Conservation (phyloP, 805 yeast species). For the Wickerhamomyces canadensis region DNA sequence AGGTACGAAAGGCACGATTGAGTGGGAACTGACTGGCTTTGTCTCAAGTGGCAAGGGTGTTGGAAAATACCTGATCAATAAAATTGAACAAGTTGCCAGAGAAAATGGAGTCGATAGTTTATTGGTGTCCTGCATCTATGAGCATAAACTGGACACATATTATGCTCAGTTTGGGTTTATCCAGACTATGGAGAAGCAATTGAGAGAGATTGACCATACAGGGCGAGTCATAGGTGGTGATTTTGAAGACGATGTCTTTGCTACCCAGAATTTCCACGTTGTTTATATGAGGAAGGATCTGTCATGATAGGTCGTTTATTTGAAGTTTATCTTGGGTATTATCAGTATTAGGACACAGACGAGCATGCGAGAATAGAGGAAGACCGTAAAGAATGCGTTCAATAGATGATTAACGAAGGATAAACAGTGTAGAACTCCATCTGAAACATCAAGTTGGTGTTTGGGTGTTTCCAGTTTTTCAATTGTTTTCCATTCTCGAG, state of each 20-base stretch:
- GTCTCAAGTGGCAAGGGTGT: slow-evolving; percentile 15
- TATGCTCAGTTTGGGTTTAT: slow-evolving; percentile 16
- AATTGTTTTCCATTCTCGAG: not conserved
- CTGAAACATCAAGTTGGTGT: not conserved
- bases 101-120: slow-evolving; percentile 1
- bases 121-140: slow-evolving; percentile 15
- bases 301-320: too few species aligned
- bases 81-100: slow-evolving; percentile 2
- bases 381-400: too few species aligned
- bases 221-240: slow-evolving; percentile 15
- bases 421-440: too few species aligned
- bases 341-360: too few species aligned
- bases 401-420: too few species aligned
- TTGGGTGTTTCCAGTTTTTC: not conserved
- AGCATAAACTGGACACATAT: slow-evolving; percentile 13
- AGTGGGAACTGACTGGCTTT: slow-evolving; percentile 18
- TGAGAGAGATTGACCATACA: slow-evolving; percentile 12
- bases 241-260: slow-evolving; percentile 18
- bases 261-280: slow-evolving; percentile 16
- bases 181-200: slow-evolving; percentile 7
- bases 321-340: too few species aligned
- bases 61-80: slow-evolving; percentile 14
- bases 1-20: not conserved
- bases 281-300: slow-evolving; percentile 11
- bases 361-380: too few species aligned